A percentile compares a stretch with the other conserved stretches of the same genome.
These are phyloP conservation scores for Pulveroboletus sp. DNA, from an alignment of 768 basidiomycete species.

Conservation along the genomic window DNA sequence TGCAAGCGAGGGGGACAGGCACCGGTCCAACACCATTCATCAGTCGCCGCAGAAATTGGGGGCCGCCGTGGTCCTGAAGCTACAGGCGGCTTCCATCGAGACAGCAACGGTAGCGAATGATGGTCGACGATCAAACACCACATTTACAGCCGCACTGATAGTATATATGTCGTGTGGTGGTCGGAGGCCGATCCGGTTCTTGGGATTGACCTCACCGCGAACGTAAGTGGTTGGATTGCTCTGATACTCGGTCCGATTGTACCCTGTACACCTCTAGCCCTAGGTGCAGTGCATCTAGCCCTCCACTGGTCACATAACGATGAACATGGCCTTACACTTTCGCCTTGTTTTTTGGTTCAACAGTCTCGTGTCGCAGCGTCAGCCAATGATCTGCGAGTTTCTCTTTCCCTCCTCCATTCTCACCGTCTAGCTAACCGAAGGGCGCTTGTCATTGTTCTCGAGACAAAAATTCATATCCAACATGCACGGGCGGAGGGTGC, in stretches of 20 bases:
- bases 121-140: slow-evolving; percentile 52
- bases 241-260: too few relatives aligned
- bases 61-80: slow-evolving; percentile 26
- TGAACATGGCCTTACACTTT: too few relatives aligned
- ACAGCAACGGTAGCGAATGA: slow-evolving; percentile 46
- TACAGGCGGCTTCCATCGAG: slow-evolving; percentile 42
- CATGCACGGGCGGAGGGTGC: too few relatives aligned
- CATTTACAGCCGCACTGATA: slow-evolving; percentile 32
- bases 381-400: slow-evolving; percentile 98
- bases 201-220: too few relatives aligned
- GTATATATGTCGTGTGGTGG: too few relatives aligned
- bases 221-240: too few relatives aligned
- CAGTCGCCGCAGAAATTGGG: background rate
- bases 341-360: background rate
- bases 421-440: slow-evolving; percentile 98
- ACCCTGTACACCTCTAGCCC: too few relatives aligned
- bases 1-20: slow-evolving; percentile 9
- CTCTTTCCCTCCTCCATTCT: slow-evolving; percentile 96
- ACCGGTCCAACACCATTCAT: background rate
- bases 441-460: slow-evolving; percentile 91
- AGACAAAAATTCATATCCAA: slow-evolving; percentile 97
- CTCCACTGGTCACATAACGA: too few relatives aligned
- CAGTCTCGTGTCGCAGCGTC: slow-evolving; percentile 50
- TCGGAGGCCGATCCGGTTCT: too few relatives aligned
- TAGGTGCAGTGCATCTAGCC: too few relatives aligned